Evolutionary conservation across 2,329 filamentous ascomycete species (phyloP), one percentile per base, ranked within the genome.

Genomic region (Orbilia oligospora): DNA sequence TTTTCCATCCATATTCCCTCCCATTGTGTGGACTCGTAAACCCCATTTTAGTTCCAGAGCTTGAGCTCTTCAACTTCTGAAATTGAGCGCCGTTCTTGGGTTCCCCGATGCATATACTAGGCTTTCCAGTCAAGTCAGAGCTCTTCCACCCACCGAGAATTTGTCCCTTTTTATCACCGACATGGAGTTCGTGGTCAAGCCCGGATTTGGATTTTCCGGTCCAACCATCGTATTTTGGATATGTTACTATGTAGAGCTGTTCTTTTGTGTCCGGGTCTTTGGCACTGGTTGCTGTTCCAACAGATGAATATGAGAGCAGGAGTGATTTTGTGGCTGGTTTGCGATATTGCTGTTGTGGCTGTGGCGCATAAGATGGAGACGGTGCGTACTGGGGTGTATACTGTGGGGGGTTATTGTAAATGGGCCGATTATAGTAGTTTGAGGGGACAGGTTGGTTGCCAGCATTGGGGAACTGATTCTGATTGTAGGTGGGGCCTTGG

Each of bases 141-240:
- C 18, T 33, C 20, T 67, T 68, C 36, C 46, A 56, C 2, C 70
- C 70, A 14, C 70, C 70, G 3, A 73, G 9, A 8, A 73, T 48
- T n/a, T 12, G 24, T 6, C 70, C 70, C 1, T 73, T 38, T 33
- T 73, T 73, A 24, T 44, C 63, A 9, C 70, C 70, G 6, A 18
- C 53, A 27, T 63, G 70, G 3, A 73, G 70, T 18, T 73, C 70
- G 5, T 61, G 70, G 9, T 68, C 70, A 14, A 73, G 51, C 6
- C 70, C 70, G 6, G 70, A 67, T 36, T 64, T 71, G 14, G 69
- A 24, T 38, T 55, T 63, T 27, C 70, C 70, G 18, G 63, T 67
- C 38, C 20, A 38, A 3, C 5, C 12, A 8, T 41, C 44, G 27
- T 33, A 71, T 48, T 63, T 71, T 2, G 56, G 46, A 38, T 56